Base-by-base conservation (phyloP, 192 early-diverging fungal species). In the Chytriomyces sp. region DNA sequence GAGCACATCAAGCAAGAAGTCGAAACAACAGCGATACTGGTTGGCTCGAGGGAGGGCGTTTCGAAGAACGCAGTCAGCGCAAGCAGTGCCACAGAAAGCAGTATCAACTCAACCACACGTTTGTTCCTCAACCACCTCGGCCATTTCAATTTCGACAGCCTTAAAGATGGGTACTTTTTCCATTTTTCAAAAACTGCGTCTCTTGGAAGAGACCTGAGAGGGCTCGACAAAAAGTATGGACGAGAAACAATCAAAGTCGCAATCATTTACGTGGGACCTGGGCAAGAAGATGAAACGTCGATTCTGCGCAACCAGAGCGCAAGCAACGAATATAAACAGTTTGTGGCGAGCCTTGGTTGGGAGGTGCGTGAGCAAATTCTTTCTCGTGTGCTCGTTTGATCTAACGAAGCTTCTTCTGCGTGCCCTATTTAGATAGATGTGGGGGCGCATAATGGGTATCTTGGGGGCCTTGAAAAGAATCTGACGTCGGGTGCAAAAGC, bases 321-420 rank as follows among this genome's bases (percentile, higher is more conserved):
- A 3, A 97, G 96, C 67, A 35, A 68, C 9, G 86, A 90, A 6
- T 99, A 98, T 72, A 82, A 90, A 24, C 90, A 87, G 24, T 99
- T 99, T 87, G 93, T 99, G 3, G 72, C 83, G 1, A 94, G 93
- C 79, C 83, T 99, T 28, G 97, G 97, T 6, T 99, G 97, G 97
- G 89, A 94, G 79, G 88, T 89, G 20, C 53, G 50, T 23, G 65
- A 9, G 72, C 16, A 67, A 47, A 43, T 46, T 9, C 16, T 72
- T 18, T 23, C 7, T 43, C 43, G 74, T 57, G 28, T 57, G 5
- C 26, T 69, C 44, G 18, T 49, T 1, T 35, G 46, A 48, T 49
- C 68, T 10, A 18, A 44, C 7, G 6, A 43, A 3, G 26, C 11
- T 80, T 80, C 48, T 20, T 47, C 57, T 35, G 35, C 35, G 13